A percentile compares a stretch with the other conserved stretches of the same genome.
phyloP scores from a whole-genome alignment of 2,329 filamentous ascomycete species.

The Fusarium bulbicola region DNA sequence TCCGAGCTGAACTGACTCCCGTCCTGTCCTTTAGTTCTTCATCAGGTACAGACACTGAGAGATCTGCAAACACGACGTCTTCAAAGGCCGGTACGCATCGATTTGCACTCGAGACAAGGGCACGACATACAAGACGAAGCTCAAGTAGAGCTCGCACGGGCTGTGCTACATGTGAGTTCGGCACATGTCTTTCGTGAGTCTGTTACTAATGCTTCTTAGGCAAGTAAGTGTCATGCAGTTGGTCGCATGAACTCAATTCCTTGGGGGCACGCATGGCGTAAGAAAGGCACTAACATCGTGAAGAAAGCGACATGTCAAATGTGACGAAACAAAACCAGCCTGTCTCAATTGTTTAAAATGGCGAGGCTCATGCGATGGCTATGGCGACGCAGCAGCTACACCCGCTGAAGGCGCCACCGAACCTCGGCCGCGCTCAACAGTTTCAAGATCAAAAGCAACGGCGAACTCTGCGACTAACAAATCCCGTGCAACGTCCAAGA shows the following conservation, averaged over 20 bases:
- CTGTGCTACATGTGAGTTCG: conserved; percentile 49
- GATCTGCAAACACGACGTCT: conserved; percentile 26
- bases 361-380: conserved; percentile 52
- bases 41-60: conserved; percentile 21
- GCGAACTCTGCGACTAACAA: neutral
- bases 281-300: conserved; percentile 18
- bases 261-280: neutral
- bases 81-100: conserved; percentile 46
- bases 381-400: conserved; percentile 35
- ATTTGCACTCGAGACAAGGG: conserved; percentile 51
- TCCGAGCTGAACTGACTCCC: conserved; percentile 8
- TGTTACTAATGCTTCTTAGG: conserved; percentile 36
- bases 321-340: conserved; percentile 53
- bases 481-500: conserved; percentile 12
- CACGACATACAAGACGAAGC: conserved; percentile 51
- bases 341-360: conserved; percentile 55
- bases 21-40: conserved; percentile 23
- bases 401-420: conserved; percentile 8
- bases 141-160: conserved; percentile 51
- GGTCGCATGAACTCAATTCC: neutral
- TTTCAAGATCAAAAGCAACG: conserved; percentile 10
- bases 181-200: neutral
- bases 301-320: conserved; percentile 55
- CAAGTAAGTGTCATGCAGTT: conserved; percentile 44
- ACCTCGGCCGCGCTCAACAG: conserved; percentile 8